Evolutionary conservation across 179 eudicot genomes (phyloP).

Genomic region (Silene coronaria): DNA sequence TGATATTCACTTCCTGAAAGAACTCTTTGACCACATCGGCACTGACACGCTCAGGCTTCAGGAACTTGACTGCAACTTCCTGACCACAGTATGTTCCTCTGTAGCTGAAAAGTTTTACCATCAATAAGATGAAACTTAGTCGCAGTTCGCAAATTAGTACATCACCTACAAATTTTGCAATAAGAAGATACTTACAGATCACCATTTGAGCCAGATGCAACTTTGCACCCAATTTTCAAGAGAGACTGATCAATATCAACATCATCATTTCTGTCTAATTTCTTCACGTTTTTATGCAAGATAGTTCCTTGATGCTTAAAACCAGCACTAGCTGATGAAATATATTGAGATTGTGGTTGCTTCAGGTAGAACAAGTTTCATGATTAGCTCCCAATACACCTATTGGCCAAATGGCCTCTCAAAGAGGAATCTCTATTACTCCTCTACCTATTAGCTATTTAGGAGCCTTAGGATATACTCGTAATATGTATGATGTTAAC

Average conservation of each 20-base stretch:
- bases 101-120: conserved; percentile 42
- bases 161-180: neutral
- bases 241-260: conserved; percentile 59
- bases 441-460: neutral
- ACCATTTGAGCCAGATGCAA: conserved; percentile 60
- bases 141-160: neutral
- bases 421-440: too few relatives aligned
- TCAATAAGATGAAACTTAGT: neutral
- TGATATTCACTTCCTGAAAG: conserved; percentile 71
- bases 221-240: conserved; percentile 46
- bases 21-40: conserved; percentile 58
- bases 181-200: conserved; percentile 50
- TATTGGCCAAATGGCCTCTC: too few relatives aligned
- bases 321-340: conserved; percentile 24
- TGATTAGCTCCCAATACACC: too few relatives aligned
- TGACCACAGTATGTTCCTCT: conserved; percentile 55
- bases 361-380: conserved; percentile 34
- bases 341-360: conserved; percentile 31
- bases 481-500: too few relatives aligned
- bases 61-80: conserved; percentile 76
- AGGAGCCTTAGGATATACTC: neutral
- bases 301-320: conserved; percentile 20
- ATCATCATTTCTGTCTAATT: conserved; percentile 34
- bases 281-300: conserved; percentile 25
- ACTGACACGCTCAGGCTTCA: conserved; percentile 45